phyloP scores from a whole-genome alignment of 2,329 filamentous ascomycete genomes.

The Fusarium dlaminii region DNA sequence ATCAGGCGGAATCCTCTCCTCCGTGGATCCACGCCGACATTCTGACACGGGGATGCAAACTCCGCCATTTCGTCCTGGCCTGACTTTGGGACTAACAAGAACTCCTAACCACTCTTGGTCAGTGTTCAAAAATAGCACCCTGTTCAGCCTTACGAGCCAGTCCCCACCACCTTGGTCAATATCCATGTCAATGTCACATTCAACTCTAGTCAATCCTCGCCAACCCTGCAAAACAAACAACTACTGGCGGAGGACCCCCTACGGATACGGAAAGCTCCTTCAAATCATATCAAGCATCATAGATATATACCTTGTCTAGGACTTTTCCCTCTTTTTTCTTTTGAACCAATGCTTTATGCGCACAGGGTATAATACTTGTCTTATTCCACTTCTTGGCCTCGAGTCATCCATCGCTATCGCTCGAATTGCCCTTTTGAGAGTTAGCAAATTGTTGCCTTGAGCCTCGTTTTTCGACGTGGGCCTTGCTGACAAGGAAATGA shows the following conservation, averaged over 20 bases:
- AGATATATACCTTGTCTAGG: neutral
- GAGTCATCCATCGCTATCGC: neutral
- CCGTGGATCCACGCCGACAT: slow-evolving; percentile 15
- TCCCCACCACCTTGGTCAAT: slow-evolving; percentile 30
- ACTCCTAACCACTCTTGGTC: slow-evolving; percentile 1
- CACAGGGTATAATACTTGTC: slow-evolving; percentile 8
- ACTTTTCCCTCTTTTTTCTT: neutral
- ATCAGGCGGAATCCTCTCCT: slow-evolving; percentile 1
- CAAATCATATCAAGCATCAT: slow-evolving; percentile 5
- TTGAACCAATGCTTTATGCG: neutral
- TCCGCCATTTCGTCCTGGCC: slow-evolving; percentile 19
- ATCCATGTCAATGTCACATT: slow-evolving; percentile 31
- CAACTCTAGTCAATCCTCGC: neutral
- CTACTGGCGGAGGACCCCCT: slow-evolving; percentile 6
- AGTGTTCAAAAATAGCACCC: slow-evolving; percentile 32
- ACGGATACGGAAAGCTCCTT: slow-evolving; percentile 19
- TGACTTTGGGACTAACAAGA: slow-evolving; percentile 6
- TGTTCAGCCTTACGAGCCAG: slow-evolving; percentile 43
- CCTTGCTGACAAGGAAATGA: slow-evolving; percentile 33
- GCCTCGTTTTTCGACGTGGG: slow-evolving; percentile 21
- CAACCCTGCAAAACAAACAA: slow-evolving; percentile 7
- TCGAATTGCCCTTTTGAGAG: neutral
- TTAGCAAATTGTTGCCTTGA: slow-evolving; percentile 4
- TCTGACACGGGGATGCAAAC: slow-evolving; percentile 14
- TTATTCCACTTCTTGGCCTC: slow-evolving; percentile 1